These are phyloP conservation scores for Vicia sativa DNA, from an alignment of 306 rosid genomes.

Conservation along the genomic window DNA sequence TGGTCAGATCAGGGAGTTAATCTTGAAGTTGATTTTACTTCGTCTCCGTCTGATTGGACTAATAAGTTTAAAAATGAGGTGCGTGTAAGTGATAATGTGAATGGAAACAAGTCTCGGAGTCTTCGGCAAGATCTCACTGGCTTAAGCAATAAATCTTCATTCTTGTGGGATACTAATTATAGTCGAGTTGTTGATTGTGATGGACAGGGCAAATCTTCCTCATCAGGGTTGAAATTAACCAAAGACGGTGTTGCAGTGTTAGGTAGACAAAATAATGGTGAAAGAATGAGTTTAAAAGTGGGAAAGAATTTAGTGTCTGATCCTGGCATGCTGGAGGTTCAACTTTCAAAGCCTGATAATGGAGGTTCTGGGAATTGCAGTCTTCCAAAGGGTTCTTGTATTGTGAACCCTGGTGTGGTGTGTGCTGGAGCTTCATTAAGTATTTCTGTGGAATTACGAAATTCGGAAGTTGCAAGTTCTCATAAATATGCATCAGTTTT, in stretches of 20 bases:
- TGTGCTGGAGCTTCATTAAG: slow-evolving; percentile 45
- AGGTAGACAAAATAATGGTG: slow-evolving; percentile 43
- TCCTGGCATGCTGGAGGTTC: slow-evolving; percentile 38
- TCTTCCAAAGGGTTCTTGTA: slow-evolving; percentile 40
- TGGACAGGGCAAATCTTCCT: slow-evolving; percentile 39
- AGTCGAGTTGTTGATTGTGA: slow-evolving; percentile 37
- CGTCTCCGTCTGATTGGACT: slow-evolving; percentile 73
- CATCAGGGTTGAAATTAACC: slow-evolving; percentile 42
- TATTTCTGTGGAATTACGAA: slow-evolving; percentile 50
- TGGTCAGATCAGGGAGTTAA: slow-evolving; percentile 67
- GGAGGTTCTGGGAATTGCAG: slow-evolving; percentile 38
- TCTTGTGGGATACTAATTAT: slow-evolving; percentile 39
- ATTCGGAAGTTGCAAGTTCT: slow-evolving; percentile 61
- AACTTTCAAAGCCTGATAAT: slow-evolving; percentile 37
- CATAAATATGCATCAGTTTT: slow-evolving; percentile 49
- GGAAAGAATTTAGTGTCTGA: slow-evolving; percentile 19
- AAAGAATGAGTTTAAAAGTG: not conserved
- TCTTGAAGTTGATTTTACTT: slow-evolving; percentile 69
- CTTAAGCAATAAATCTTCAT: slow-evolving; percentile 48
- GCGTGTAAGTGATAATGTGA: slow-evolving; percentile 44
- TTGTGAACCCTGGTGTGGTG: slow-evolving; percentile 36
- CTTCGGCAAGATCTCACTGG: slow-evolving; percentile 51
- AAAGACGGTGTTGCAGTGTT: slow-evolving; percentile 36
- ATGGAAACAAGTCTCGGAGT: slow-evolving; percentile 43
- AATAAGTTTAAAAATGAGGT: slow-evolving; percentile 60